A percentile compares a stretch with the other conserved stretches of the same genome.
These are phyloP conservation scores for Hanseniaspora lindneri DNA, from an alignment of 805 yeast species.

Conservation along the genomic window DNA sequence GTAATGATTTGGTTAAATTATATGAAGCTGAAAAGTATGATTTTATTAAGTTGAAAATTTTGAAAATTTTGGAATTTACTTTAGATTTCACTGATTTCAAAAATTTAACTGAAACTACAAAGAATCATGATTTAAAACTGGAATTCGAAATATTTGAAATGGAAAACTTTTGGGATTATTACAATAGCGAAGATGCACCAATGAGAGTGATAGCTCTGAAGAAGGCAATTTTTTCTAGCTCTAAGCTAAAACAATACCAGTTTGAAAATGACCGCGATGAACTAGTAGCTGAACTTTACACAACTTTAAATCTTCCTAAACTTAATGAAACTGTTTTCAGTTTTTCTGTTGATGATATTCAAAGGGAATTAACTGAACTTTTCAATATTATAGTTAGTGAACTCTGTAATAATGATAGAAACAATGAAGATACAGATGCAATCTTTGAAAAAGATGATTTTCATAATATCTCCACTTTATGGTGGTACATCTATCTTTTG, in stretches of 20 bases:
- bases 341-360: background rate
- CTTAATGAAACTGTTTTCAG: background rate
- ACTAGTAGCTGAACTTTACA: background rate
- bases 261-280: slow-evolving; percentile 10
- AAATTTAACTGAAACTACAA: background rate
- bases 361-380: background rate
- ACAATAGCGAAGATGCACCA: slow-evolving; percentile 7
- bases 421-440: no score
- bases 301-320: background rate
- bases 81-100: background rate
- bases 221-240: background rate
- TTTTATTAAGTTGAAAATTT: slow-evolving; percentile 10
- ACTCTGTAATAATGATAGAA: background rate
- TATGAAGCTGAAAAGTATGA: slow-evolving; percentile 2
- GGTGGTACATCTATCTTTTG: slow-evolving; percentile 13
- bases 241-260: slow-evolving; percentile 6
- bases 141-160: slow-evolving; percentile 1
- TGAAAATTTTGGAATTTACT: slow-evolving; percentile 1
- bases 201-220: slow-evolving; percentile 9
- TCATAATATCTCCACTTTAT: slow-evolving; percentile 8
- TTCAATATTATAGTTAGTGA: background rate
- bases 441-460: slow-evolving; percentile 11
- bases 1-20: background rate
- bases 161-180: background rate
- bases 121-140: background rate